Percentiles rank a stretch among this genome's conserved stretches.
Conservation (phyloP, 2,329 filamentous ascomycete genomes). For the Cladosporium sp. region DNA sequence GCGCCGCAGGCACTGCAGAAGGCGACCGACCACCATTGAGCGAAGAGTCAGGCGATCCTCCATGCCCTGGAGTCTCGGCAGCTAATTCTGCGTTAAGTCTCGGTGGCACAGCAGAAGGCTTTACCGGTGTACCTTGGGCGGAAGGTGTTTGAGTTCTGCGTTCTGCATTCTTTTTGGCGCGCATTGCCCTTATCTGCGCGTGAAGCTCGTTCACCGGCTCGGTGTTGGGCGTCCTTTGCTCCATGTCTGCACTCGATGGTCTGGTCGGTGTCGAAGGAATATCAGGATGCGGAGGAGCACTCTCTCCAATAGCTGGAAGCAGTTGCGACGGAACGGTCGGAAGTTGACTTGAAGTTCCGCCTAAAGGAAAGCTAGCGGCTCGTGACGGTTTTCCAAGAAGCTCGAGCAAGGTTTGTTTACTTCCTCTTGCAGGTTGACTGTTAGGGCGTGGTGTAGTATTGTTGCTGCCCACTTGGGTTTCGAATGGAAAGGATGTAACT, state of each 20-base stretch:
- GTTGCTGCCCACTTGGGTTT: constrained; percentile 19
- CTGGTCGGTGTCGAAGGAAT: constrained; percentile 14
- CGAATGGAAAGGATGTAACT: constrained; percentile 19
- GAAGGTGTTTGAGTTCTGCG: neutral
- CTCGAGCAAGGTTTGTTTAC: neutral
- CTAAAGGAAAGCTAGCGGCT: neutral
- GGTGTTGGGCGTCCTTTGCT: constrained; percentile 13
- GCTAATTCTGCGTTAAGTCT: constrained; percentile 19
- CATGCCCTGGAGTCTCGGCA: constrained; percentile 14
- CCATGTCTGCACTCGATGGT: neutral
- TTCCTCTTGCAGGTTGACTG: neutral
- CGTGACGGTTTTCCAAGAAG: neutral
- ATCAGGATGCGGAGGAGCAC: constrained; percentile 19
- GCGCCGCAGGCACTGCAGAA: constrained; percentile 29
- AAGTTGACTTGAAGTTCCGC: constrained; percentile 7
- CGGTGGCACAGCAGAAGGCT: constrained; percentile 20
- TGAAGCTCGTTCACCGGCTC: constrained; percentile 7
- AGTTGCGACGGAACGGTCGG: constrained; percentile 21
- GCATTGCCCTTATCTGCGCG: constrained; percentile 17
- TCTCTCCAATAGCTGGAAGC: constrained; percentile 23
- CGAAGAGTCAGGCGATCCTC: constrained; percentile 14
- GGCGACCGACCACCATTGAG: constrained; percentile 27
- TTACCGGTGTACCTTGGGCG: neutral
- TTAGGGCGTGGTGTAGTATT: neutral
- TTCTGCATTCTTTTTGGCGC: constrained; percentile 8